A percentile compares a stretch with the other conserved stretches of the same genome.
These are phyloP conservation scores for Exophiala xenobiotica DNA, from an alignment of 2,329 filamentous ascomycete genomes.

Conservation along the genomic window DNA sequence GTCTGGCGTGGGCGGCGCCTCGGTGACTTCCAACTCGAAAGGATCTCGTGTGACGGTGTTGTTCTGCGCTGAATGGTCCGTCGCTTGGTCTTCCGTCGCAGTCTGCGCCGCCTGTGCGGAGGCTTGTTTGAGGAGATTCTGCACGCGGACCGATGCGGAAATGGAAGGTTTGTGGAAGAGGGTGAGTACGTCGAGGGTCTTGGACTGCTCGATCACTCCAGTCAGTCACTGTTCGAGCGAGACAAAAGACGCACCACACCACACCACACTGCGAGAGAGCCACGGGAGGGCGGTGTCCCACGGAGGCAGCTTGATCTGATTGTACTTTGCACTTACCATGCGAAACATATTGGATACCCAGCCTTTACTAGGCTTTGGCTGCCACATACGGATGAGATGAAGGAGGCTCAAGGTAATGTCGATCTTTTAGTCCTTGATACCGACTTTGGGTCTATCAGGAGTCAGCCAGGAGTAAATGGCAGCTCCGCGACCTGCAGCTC, in stretches of 20 bases:
- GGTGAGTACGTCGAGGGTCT: slow-evolving; percentile 85
- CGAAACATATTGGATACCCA: slow-evolving; percentile 28
- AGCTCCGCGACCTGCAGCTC: neutral
- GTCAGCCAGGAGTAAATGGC: neutral
- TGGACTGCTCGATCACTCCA: too few species aligned
- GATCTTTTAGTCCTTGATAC: neutral
- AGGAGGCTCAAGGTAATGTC: neutral
- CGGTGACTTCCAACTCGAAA: slow-evolving; percentile 85
- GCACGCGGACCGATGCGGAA: slow-evolving; percentile 69
- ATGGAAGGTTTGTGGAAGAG: slow-evolving; percentile 86
- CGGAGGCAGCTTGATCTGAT: too few species aligned
- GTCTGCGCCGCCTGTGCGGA: slow-evolving; percentile 67
- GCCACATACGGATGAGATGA: slow-evolving; percentile 13
- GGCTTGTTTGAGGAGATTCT: slow-evolving; percentile 75
- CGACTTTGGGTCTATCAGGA: neutral
- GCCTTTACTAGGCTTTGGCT: slow-evolving; percentile 24
- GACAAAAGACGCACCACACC: neutral
- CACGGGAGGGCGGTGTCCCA: too few species aligned
- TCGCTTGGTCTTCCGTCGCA: slow-evolving; percentile 73
- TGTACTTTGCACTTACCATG: slow-evolving; percentile 20
- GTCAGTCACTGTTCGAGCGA: too few species aligned
- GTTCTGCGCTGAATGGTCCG: slow-evolving; percentile 62
- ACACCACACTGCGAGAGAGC: too few species aligned
- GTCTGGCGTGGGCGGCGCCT: slow-evolving; percentile 74
- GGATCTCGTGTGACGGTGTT: slow-evolving; percentile 58